Base-by-base conservation (phyloP, 805 yeast species). In the Saturnispora mendoncae region DNA sequence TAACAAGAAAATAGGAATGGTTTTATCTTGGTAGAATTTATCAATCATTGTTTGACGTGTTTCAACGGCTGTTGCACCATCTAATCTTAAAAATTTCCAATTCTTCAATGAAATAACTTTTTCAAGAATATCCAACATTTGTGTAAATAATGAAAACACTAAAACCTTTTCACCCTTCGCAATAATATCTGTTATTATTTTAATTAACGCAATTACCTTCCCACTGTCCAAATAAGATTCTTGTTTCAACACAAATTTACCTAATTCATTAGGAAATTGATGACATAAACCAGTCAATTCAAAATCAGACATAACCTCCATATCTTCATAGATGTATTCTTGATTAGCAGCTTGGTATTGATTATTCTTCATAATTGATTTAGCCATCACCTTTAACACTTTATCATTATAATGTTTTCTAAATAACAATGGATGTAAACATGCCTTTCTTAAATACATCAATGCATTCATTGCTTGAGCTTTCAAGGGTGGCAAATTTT, bases 11-110 rank as follows among this genome's bases (percentile, higher is more conserved):
- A 92, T 81, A 0, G 94, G 90, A 48, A 92, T 84, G 4, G 76
- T 68, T 0, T 74, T 72, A 46, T 87, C 94, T 26, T 84, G 87
- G 54, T 86, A 81, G 56, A 84, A 92, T 51, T 76, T 76, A 64
- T 92, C 98, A 51, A 92, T 90, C 50, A 90, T 65, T 44, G 83
- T 85, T 61, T 92, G 98, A 56, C 99, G 76, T 21, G 84, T 79
- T 47, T 92, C 96, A 42, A 92, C 98, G 12, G 88, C 71, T 0
- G 99, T 92, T 44, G 72, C 72, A n/a, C 99, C 99, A 57, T 92
- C 99, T 45, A 92, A 65, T 48, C 99, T 69, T 36, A 90, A 62
- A 58, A 84, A 92, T 49, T 80, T 76, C 58, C 83, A 72, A 14
- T 72, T 69, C 54, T 78, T 62, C 27, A 74, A 64, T 6, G 82